A percentile compares a stretch with the other conserved stretches of the same genome.
phyloP scores from a whole-genome alignment of 352 stramenopile genomes.

The Globisporangium orthogonon region DNA sequence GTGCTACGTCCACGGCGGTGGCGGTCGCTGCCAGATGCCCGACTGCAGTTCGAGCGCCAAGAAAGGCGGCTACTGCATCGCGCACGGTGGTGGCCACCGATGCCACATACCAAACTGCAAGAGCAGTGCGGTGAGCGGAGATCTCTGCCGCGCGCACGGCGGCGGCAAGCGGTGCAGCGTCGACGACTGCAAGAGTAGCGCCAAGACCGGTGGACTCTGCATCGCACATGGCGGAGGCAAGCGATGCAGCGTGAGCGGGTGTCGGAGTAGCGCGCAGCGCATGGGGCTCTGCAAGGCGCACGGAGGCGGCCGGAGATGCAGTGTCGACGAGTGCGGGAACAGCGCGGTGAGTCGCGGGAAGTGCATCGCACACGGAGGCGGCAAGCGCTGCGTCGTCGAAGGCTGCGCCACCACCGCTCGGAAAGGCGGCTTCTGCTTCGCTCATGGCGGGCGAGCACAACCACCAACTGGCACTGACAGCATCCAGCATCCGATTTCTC shows the following conservation, averaged over 20 bases:
- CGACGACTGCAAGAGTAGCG: conserved; percentile 65
- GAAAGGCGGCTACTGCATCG: conserved; percentile 82
- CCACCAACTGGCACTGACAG: neutral
- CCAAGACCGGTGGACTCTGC: conserved; percentile 78
- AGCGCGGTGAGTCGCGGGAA: conserved; percentile 79
- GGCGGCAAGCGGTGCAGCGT: conserved; percentile 72
- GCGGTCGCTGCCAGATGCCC: conserved; percentile 65
- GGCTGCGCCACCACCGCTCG: conserved; percentile 74
- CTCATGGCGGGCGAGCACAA: conserved; percentile 46
- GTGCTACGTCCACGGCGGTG: conserved; percentile 81
- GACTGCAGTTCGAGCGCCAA: conserved; percentile 77
- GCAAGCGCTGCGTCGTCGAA: conserved; percentile 70
- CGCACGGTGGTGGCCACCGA: conserved; percentile 76
- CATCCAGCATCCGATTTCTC: neutral
- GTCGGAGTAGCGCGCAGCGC: conserved; percentile 71
- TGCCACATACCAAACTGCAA: conserved; percentile 67
- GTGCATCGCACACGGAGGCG: conserved; percentile 79
- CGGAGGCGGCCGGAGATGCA: conserved; percentile 73
- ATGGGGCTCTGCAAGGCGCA: conserved; percentile 84
- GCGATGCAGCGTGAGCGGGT: conserved; percentile 64
- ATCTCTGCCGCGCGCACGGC: conserved; percentile 78
- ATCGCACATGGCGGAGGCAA: conserved; percentile 83
- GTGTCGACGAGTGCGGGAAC: conserved; percentile 52
- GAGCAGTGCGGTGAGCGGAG: conserved; percentile 71
- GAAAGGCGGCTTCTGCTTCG: conserved; percentile 80